A percentile compares a stretch with the other conserved stretches of the same genome.
Evolutionary conservation across 352 stramenopile genomes (phyloP).

Genomic region (Halophytophthora batemanensis): DNA sequence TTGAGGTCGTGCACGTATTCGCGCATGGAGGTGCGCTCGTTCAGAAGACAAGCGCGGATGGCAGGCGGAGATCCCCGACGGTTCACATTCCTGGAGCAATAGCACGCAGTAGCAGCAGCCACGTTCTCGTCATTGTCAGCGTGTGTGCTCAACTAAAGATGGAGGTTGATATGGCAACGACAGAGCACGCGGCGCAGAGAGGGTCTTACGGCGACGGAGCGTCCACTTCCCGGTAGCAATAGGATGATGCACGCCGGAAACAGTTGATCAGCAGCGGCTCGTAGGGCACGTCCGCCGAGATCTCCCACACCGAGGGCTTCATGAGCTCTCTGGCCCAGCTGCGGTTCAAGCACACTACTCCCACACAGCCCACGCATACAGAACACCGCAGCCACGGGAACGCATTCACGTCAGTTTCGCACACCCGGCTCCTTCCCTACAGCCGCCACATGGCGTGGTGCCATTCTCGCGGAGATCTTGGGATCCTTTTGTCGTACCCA

Average conservation of each 20-base stretch:
- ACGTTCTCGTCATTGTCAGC: slow-evolving; percentile 8
- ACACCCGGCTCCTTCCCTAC: not conserved
- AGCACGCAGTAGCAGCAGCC: slow-evolving; percentile 1
- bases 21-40: slow-evolving; percentile 81
- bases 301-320: slow-evolving; percentile 81
- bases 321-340: slow-evolving; percentile 81
- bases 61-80: slow-evolving; percentile 77
- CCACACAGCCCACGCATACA: slow-evolving; percentile 10
- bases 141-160: not conserved
- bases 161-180: not conserved
- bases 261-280: slow-evolving; percentile 76
- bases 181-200: slow-evolving; percentile 7
- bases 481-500: slow-evolving; percentile 35
- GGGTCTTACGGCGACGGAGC: slow-evolving; percentile 72
- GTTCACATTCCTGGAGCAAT: slow-evolving; percentile 73
- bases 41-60: slow-evolving; percentile 79
- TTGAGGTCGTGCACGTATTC: slow-evolving; percentile 86
- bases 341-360: slow-evolving; percentile 71
- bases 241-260: slow-evolving; percentile 81
- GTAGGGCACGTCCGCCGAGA: slow-evolving; percentile 71
- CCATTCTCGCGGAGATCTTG: slow-evolving; percentile 3
- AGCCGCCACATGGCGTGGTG: too few relatives aligned
- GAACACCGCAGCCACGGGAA: slow-evolving; percentile 4
- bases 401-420: slow-evolving; percentile 4
- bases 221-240: slow-evolving; percentile 86